phyloP scores from a whole-genome alignment of 2,329 filamentous ascomycete genomes.

The Fusarium robinianum region DNA sequence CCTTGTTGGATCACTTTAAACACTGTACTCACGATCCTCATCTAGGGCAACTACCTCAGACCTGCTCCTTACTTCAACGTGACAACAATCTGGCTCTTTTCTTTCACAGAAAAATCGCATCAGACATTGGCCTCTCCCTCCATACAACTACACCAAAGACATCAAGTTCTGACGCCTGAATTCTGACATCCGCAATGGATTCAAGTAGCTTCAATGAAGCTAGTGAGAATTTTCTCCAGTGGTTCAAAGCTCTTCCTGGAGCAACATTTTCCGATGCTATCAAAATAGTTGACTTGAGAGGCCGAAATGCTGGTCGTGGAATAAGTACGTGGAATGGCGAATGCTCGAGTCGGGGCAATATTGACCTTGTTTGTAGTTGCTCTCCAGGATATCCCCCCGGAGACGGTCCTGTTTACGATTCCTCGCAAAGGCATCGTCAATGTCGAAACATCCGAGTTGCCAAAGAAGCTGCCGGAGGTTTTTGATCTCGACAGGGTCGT shows the following conservation, averaged over 20 bases:
- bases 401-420: constrained; percentile 80
- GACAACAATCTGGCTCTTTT: no score
- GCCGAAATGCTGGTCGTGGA: constrained; percentile 57
- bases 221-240: constrained; percentile 54
- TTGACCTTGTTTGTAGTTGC: constrained; percentile 72
- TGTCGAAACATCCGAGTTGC: constrained; percentile 71
- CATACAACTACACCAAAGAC: no score
- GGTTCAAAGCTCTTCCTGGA: constrained; percentile 58
- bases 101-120: no score
- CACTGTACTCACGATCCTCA: no score
- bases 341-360: neutral
- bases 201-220: constrained; percentile 46
- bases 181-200: constrained; percentile 2
- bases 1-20: no score
- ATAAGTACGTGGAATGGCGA: constrained; percentile 55
- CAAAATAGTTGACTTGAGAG: constrained; percentile 56
- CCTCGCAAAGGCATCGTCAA: constrained; percentile 74
- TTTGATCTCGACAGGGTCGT: constrained; percentile 49
- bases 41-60: no score
- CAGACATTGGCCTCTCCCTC: no score
- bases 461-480: constrained; percentile 58
- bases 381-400: constrained; percentile 67
- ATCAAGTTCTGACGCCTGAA: no score
- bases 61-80: no score
- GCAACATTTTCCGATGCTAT: constrained; percentile 59